Evolutionary conservation across 768 basidiomycete species (phyloP).

Genomic region (Lepiota venenata): DNA sequence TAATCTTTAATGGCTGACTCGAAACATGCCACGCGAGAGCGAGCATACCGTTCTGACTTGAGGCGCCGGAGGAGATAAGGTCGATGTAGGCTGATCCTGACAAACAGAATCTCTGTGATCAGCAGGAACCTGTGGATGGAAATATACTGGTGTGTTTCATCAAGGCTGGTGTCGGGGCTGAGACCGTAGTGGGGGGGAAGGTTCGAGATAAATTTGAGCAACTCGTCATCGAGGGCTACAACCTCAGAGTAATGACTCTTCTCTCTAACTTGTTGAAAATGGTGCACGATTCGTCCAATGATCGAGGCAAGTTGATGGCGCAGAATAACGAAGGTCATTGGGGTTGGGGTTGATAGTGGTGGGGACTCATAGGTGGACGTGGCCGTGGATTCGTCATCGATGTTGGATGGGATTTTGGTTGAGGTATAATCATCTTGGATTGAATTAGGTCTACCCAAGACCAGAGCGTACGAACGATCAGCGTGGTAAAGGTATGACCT

Average conservation of each 20-base stretch:
- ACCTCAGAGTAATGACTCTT: conserved; percentile 84
- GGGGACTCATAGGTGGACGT: conserved; percentile 45
- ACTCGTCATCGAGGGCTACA: conserved; percentile 74
- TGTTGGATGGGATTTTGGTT: conserved; percentile 70
- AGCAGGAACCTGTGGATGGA: conserved; percentile 87
- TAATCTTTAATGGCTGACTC: conserved; percentile 90
- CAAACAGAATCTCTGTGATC: conserved; percentile 85
- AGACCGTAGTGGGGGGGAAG: conserved; percentile 80
- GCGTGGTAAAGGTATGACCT: conserved; percentile 92
- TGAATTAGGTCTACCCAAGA: conserved; percentile 86
- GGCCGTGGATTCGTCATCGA: conserved; percentile 55
- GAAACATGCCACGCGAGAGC: conserved; percentile 84
- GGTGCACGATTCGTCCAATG: conserved; percentile 88
- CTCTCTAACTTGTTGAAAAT: conserved; percentile 84
- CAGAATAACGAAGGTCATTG: conserved; percentile 85
- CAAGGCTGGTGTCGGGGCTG: conserved; percentile 74
- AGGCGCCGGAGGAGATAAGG: conserved; percentile 84
- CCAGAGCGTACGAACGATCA: conserved; percentile 87
- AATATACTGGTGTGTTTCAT: conserved; percentile 60
- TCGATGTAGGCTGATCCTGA: conserved; percentile 79
- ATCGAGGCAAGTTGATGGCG: conserved; percentile 79
- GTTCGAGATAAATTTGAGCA: conserved; percentile 69
- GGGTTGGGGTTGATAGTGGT: conserved; percentile 69
- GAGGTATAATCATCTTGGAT: conserved; percentile 91
- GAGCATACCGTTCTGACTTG: conserved; percentile 74